Conservation (phyloP, 768 basidiomycete species). For the Leccinum subgranulosum region DNA sequence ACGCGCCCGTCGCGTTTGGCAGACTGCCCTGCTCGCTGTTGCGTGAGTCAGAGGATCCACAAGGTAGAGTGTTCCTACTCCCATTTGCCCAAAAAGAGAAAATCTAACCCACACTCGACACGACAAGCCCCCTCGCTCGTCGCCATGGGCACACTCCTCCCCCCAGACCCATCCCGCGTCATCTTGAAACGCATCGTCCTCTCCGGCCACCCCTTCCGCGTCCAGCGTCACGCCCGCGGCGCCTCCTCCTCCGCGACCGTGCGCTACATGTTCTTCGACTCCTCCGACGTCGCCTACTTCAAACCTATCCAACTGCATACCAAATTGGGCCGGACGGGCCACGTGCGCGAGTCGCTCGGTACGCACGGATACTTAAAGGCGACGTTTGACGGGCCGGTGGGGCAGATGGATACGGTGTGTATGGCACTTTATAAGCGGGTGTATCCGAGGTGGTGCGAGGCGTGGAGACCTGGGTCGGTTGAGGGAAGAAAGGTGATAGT, state of each 20-base stretch:
- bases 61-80: slow-evolving; percentile 43
- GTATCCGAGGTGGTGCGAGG: slow-evolving; percentile 80
- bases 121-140: slow-evolving; percentile 73
- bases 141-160: slow-evolving; percentile 83
- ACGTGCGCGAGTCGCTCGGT: slow-evolving; percentile 88
- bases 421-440: slow-evolving; percentile 95
- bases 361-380: slow-evolving; percentile 99
- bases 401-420: slow-evolving; percentile 96
- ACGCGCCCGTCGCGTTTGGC: slow-evolving; percentile 87
- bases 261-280: slow-evolving; percentile 97
- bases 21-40: slow-evolving; percentile 72
- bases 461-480: slow-evolving; percentile 38
- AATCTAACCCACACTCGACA: not conserved
- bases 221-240: slow-evolving; percentile 82
- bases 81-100: not conserved
- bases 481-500: not conserved
- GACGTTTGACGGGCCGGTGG: slow-evolving; percentile 88
- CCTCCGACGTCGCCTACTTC: slow-evolving; percentile 91
- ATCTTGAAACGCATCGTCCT: slow-evolving; percentile 92
- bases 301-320: slow-evolving; percentile 92
- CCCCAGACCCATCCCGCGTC: slow-evolving; percentile 87
- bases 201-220: slow-evolving; percentile 94
- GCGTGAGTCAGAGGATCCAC: slow-evolving; percentile 59
- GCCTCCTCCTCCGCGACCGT: slow-evolving; percentile 62
- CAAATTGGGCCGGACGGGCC: slow-evolving; percentile 85